A percentile compares a stretch with the other conserved stretches of the same genome.
Evolutionary conservation across 495 filamentous ascomycete genomes (phyloP).

Genomic region (Podospora tetraspora): DNA sequence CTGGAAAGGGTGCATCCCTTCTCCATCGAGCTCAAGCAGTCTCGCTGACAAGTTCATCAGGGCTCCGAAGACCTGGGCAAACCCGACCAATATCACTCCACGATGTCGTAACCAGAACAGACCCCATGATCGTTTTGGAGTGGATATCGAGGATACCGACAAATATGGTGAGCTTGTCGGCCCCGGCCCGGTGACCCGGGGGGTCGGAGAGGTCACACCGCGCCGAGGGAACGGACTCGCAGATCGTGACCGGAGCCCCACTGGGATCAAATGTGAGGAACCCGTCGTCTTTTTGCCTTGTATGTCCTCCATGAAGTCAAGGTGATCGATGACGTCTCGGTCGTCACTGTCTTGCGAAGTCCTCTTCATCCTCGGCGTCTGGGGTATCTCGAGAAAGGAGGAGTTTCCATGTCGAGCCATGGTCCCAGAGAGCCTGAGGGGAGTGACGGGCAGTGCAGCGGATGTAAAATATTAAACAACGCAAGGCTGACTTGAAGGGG

Average conservation of each 20-base stretch:
- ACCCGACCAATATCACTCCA: constrained; percentile 65
- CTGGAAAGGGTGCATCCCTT: constrained; percentile 80
- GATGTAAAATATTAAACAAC: neutral
- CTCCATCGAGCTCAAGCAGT: constrained; percentile 67
- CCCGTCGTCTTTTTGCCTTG: constrained; percentile 9
- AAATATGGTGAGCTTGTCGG: neutral
- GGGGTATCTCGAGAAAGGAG: constrained; percentile 14
- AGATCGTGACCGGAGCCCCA: constrained; percentile 28
- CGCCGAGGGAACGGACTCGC: constrained; percentile 28
- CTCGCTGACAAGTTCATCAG: constrained; percentile 85
- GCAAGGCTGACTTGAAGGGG: neutral
- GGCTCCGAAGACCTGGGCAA: constrained; percentile 78
- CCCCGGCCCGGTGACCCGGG: neutral
- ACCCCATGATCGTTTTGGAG: neutral
- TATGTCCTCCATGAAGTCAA: constrained; percentile 8
- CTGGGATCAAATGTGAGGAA: constrained; percentile 22
- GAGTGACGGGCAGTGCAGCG: neutral
- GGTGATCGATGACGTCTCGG: constrained; percentile 24
- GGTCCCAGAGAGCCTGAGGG: neutral
- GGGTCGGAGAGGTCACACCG: constrained; percentile 10
- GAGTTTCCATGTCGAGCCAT: constrained; percentile 12
- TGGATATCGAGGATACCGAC: neutral
- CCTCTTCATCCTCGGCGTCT: constrained; percentile 13
- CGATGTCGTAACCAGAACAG: constrained; percentile 54
- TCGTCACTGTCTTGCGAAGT: constrained; percentile 27